phyloP scores from a whole-genome alignment of 179 eudicot genomes.

The Actinidia arguta region DNA sequence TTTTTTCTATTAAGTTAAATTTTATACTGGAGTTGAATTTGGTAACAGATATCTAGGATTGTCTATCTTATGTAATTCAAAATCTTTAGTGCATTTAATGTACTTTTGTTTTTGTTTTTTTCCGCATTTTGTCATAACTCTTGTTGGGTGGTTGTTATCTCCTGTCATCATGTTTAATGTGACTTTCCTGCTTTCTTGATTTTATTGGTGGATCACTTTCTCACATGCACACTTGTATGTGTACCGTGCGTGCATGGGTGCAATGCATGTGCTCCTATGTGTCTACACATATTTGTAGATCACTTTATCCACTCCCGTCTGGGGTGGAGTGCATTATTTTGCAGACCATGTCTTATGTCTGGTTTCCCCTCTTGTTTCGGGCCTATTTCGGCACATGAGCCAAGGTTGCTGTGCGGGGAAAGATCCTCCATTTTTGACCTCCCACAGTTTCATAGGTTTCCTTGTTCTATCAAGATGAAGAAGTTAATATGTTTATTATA shows the following conservation, averaged over 20 bases:
- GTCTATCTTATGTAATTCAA: conserved; percentile 10
- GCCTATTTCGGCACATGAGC: too few relatives aligned
- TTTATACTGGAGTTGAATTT: background rate
- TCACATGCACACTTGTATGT: background rate
- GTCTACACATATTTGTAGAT: background rate
- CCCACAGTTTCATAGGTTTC: too few relatives aligned
- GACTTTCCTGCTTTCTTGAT: background rate
- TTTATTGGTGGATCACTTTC: background rate
- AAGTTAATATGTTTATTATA: too few relatives aligned
- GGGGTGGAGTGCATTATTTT: too few relatives aligned
- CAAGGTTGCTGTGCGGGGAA: too few relatives aligned
- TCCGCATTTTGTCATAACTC: background rate
- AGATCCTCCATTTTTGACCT: too few relatives aligned
- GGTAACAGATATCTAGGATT: background rate
- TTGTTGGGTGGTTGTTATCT: background rate
- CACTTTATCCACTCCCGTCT: background rate
- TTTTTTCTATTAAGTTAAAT: conserved; percentile 40
- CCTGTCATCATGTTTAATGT: background rate
- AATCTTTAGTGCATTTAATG: conserved; percentile 12
- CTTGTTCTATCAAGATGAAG: too few relatives aligned
- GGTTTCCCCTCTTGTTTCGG: too few relatives aligned
- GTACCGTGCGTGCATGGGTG: too few relatives aligned
- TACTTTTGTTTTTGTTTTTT: background rate
- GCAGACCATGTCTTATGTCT: background rate
- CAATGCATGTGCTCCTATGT: too few relatives aligned